Conservation (phyloP, 75 land plant species). For the Ceratopteris richardii region DNA sequence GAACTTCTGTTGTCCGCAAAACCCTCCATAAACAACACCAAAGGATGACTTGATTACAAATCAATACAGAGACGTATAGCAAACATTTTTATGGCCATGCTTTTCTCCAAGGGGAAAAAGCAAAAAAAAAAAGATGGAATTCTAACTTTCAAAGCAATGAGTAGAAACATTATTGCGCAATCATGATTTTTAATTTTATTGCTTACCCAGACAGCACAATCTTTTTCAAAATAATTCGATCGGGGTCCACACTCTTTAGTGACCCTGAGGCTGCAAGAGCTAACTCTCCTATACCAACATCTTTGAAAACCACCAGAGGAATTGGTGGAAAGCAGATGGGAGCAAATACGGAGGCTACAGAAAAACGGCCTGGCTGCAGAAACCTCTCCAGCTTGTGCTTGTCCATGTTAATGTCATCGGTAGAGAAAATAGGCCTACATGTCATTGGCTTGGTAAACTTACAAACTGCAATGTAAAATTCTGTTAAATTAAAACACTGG, state of each 20-base stretch:
- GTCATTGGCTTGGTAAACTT: background rate
- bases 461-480: too few species aligned
- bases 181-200: too few species aligned
- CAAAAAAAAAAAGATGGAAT: too few species aligned
- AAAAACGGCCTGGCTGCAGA: conserved; percentile 82
- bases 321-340: conserved; percentile 72
- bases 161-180: too few species aligned
- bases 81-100: too few species aligned
- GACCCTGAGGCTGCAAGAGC: conserved; percentile 70
- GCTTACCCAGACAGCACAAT: conserved; percentile 83
- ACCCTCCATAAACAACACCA: too few species aligned
- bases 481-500: too few species aligned
- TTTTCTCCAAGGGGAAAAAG: too few species aligned
- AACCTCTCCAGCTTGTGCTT: conserved; percentile 96
- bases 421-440: conserved; percentile 85
- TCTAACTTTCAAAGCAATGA: too few species aligned
- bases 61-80: too few species aligned
- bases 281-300: conserved; percentile 20
- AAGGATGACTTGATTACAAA: too few species aligned
- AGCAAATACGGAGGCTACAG: conserved; percentile 77
- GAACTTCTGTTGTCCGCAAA: too few species aligned
- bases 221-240: conserved; percentile 76
- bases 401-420: conserved; percentile 75
- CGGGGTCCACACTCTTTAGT: conserved; percentile 63
- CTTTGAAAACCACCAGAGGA: conserved; percentile 62